Percentiles rank a stretch among this genome's conserved stretches.
phyloP scores from a whole-genome alignment of 768 basidiomycete genomes.

The button mushroom (Agaricus bisporus) region DNA sequence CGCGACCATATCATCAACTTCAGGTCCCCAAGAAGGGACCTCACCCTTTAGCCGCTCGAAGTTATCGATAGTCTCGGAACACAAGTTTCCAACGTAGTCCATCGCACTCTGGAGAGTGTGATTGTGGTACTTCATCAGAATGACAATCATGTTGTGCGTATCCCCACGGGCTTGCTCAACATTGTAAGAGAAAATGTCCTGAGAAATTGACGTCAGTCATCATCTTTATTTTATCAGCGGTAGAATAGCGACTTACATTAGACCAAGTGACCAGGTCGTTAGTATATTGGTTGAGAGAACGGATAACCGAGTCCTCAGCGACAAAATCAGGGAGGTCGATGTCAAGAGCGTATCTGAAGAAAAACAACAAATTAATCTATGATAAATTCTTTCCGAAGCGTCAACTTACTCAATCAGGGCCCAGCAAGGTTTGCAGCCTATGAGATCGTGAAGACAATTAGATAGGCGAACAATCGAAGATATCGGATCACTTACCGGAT shows the following conservation, averaged over 20 bases:
- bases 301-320: conserved; percentile 57
- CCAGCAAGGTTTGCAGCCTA: conserved; percentile 68
- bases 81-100: conserved; percentile 58
- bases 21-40: conserved; percentile 58
- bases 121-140: conserved; percentile 57
- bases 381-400: not conserved
- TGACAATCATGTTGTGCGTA: conserved; percentile 68
- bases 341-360: conserved; percentile 49
- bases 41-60: conserved; percentile 40
- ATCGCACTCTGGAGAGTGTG: conserved; percentile 56
- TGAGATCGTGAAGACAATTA: not conserved
- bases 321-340: conserved; percentile 70
- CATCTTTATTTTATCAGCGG: not conserved
- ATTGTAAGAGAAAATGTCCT: conserved; percentile 78
- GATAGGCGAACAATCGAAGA: conserved; percentile 1
- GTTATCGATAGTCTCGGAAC: conserved; percentile 45
- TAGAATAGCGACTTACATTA: conserved; percentile 43
- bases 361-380: conserved; percentile 5
- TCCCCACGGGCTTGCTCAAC: conserved; percentile 66
- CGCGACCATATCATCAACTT: conserved; percentile 51
- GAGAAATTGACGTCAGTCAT: conserved; percentile 4
- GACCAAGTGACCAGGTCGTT: conserved; percentile 85
- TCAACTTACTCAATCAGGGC: conserved; percentile 61
- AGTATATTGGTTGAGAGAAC: conserved; percentile 55
- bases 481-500: conserved; percentile 38